These are phyloP conservation scores for Tuctoria greenei DNA, from an alignment of 176 grass and related monocot species.

Conservation along the genomic window DNA sequence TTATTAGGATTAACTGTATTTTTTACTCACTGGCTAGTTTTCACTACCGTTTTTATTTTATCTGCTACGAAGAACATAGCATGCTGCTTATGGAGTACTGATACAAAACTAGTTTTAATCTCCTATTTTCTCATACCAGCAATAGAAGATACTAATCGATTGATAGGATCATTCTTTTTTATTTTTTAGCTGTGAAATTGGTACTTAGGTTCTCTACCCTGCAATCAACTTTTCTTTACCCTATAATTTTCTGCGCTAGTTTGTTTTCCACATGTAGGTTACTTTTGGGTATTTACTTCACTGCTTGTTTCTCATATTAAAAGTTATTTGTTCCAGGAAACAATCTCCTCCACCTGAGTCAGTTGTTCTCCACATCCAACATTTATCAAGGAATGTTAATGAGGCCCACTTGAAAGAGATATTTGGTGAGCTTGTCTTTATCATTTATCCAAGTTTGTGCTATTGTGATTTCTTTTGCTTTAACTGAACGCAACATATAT, in stretches of 20 bases:
- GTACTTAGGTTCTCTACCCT: background rate
- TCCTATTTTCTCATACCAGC: background rate
- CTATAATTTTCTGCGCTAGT: background rate
- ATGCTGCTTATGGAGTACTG: background rate
- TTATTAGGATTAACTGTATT: background rate
- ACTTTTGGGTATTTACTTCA: background rate
- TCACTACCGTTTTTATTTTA: background rate
- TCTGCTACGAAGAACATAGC: background rate
- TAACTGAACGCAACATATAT: background rate
- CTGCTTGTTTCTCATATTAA: background rate
- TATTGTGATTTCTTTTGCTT: constrained; percentile 19
- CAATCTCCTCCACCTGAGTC: constrained; percentile 70
- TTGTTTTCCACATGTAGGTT: background rate
- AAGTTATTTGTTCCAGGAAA: constrained; percentile 70
- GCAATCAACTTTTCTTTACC: too few species aligned
- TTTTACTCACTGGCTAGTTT: background rate
- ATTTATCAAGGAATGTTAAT: constrained; percentile 92
- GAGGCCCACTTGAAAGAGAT: constrained; percentile 99
- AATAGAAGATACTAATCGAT: background rate
- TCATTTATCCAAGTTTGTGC: background rate
- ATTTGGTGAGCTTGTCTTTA: constrained; percentile 63
- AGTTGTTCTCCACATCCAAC: constrained; percentile 89
- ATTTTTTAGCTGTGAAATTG: background rate
- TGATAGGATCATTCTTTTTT: background rate
- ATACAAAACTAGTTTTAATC: background rate